A percentile compares a stretch with the other conserved stretches of the same genome.
Evolutionary conservation across 1,139 yeast species (phyloP).

Genomic region (Nakaseomyces nivariensis): DNA sequence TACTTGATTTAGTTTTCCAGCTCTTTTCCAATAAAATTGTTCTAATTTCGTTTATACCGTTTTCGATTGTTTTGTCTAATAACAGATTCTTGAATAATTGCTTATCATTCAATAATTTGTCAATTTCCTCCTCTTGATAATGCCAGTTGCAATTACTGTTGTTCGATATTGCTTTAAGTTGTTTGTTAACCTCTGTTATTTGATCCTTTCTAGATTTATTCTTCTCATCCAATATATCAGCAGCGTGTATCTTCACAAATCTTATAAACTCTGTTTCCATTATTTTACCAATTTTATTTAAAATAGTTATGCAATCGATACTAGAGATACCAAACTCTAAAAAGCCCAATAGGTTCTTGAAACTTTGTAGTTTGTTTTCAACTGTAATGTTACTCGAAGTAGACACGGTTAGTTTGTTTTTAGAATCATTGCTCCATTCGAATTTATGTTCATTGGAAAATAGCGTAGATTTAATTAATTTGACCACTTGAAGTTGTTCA

Average conservation of each 20-base stretch:
- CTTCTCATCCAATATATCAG: conserved; percentile 12
- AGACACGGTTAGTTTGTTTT: background rate
- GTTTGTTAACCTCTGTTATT: conserved; percentile 9
- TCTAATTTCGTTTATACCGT: conserved; percentile 13
- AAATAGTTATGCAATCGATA: conserved; percentile 6
- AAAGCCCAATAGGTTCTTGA: conserved; percentile 12
- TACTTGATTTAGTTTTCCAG: conserved; percentile 7
- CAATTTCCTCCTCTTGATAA: conserved; percentile 14
- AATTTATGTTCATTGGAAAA: conserved; percentile 9
- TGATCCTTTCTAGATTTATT: conserved; percentile 7
- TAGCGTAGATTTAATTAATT: conserved; percentile 10
- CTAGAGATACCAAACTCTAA: conserved; percentile 7
- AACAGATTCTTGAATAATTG: conserved; percentile 17
- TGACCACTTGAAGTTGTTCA: conserved; percentile 7
- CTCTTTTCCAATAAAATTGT: conserved; percentile 9
- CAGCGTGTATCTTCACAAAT: conserved; percentile 18
- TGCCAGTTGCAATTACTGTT: conserved; percentile 10
- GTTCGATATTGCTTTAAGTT: conserved; percentile 10
- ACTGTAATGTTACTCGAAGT: background rate
- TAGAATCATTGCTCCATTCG: conserved; percentile 4
- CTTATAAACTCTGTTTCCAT: conserved; percentile 20
- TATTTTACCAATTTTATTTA: conserved; percentile 13
- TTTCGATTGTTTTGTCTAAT: conserved; percentile 20
- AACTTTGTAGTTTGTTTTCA: conserved; percentile 9
- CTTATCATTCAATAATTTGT: conserved; percentile 15